Evolutionary conservation across 768 basidiomycete species (phyloP), one percentile per base, ranked within the genome.

Genomic region (Termitomyces sp.): DNA sequence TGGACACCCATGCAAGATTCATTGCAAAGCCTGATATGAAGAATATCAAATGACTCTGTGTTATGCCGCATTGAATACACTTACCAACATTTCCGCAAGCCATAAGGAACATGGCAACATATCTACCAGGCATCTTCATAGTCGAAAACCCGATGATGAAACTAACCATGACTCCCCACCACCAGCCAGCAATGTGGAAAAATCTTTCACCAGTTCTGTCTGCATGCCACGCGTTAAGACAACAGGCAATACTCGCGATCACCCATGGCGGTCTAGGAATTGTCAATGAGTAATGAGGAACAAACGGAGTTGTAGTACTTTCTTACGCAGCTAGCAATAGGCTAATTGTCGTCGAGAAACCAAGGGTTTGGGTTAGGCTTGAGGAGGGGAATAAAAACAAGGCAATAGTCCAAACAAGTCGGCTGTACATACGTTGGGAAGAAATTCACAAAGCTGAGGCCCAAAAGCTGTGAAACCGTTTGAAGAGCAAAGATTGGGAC

Each of bases 61-160:
- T 33, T 20, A 13, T 50, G 16, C 11, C 13, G 28, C 28, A 7
- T 20, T n/a, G 7, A 13, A 42, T 11, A 9, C n/a, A 62, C 72
- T 49, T 44, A 73, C 76, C 74, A 15, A 71, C 71, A 59, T 79
- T 81, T 48, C 86, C 86, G 54, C 72, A 70, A 0, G 86, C 78
- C 85, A 89, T 86, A 35, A 88, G 73, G 73, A 88, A 88, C 68
- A 88, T 70, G 2, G 84, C 78, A n/a, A 88, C 73, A 63, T 89
- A 88, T 59, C 87, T 80, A 1, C 76, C 85, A 0, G 72, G 79
- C 18, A 78, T 76, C 2, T 71, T 73, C 73, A 78, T 78, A 0
- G 84, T 88, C 2, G 79, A 79, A 16, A 87, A 67, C 5, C 78
- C 81, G 63, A 89, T 84, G 61, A 88, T 81, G 63, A 81, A 87